Evolutionary conservation across 2,329 filamentous ascomycete genomes (phyloP), one percentile per base, ranked within the genome.

Genomic region (Trichophyton schoenleinii): DNA sequence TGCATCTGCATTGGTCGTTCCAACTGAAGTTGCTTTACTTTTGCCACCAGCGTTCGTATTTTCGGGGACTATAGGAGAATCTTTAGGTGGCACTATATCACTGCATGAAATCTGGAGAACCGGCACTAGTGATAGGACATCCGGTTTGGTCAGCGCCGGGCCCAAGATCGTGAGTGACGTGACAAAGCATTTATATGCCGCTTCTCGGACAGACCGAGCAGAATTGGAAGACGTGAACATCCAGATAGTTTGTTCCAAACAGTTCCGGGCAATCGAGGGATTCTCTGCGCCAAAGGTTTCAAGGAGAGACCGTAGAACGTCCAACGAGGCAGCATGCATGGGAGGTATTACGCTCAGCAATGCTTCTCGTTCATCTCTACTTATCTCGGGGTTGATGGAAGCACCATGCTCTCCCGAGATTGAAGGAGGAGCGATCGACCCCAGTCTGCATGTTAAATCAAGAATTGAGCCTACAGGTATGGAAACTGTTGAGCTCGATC

Each of bases 311-410:
- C 78, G 72, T 22, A 89, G 74, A 1, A 95, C 73, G 22, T 81
- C 73, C 60, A 95, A 75, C n/a, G 83, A 81, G 13, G 87, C 84
- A 13, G 85, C 74, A 68, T 96, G 90, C 44, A 96, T 82, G 8
- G 81, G 79, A 3, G 91, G 88, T 9, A 96, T 79, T 18, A 83
- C 78, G 55, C 81, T 77, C 83, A 88, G 91, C 2, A 96, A 79
- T 52, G 86, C 83, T 60, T 95, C 89, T 63, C 87, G 86, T 73
- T 96, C 92, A 58, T 95, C 88, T 63, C 87, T 83, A 36, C 85
- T 81, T 64, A 94, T 83, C 64, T 89, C 86, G 6, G 85, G 79
- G 67, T 91, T 91, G 63, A 85, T 41, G 9, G 59, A 11, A 78
- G 63, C 86, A 82, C n/a, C 83, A 76, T 66, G 75, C 76, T 20